These are phyloP conservation scores for Fusarium globosum DNA, from an alignment of 2,329 filamentous ascomycete genomes.

Conservation along the genomic window DNA sequence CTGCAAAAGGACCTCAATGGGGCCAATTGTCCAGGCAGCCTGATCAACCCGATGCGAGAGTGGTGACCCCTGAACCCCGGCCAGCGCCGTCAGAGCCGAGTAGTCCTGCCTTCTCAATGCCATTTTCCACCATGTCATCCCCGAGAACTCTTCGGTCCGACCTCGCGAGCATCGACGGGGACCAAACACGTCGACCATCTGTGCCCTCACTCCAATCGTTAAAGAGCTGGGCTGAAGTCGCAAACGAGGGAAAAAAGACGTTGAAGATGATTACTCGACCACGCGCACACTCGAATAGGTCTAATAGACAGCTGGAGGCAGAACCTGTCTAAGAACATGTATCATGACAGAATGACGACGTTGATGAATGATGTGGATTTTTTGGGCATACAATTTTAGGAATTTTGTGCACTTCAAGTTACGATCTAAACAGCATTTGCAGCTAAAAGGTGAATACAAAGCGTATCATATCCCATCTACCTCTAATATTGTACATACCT, in stretches of 20 bases:
- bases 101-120: conserved; percentile 43
- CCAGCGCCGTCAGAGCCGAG: conserved; percentile 24
- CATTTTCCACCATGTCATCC: conserved; percentile 49
- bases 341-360: background rate
- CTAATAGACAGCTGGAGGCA: conserved; percentile 20
- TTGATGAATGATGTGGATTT: background rate
- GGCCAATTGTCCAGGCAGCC: conserved; percentile 36
- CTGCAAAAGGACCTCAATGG: conserved; percentile 37
- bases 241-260: conserved; percentile 40
- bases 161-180: conserved; percentile 31
- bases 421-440: background rate
- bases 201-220: conserved; percentile 50
- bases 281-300: conserved; percentile 34
- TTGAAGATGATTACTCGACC: conserved; percentile 26
- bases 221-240: conserved; percentile 57
- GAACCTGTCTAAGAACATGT: conserved; percentile 4
- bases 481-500: background rate
- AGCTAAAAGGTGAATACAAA: conserved; percentile 24
- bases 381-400: background rate
- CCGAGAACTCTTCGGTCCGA: conserved; percentile 43
- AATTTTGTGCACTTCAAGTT: conserved; percentile 17
- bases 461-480: background rate
- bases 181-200: conserved; percentile 29
- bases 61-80: conserved; percentile 29
- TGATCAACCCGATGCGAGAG: conserved; percentile 1